Conservation (phyloP, 768 basidiomycete genomes). For the Cantharellus anzutake region DNA sequence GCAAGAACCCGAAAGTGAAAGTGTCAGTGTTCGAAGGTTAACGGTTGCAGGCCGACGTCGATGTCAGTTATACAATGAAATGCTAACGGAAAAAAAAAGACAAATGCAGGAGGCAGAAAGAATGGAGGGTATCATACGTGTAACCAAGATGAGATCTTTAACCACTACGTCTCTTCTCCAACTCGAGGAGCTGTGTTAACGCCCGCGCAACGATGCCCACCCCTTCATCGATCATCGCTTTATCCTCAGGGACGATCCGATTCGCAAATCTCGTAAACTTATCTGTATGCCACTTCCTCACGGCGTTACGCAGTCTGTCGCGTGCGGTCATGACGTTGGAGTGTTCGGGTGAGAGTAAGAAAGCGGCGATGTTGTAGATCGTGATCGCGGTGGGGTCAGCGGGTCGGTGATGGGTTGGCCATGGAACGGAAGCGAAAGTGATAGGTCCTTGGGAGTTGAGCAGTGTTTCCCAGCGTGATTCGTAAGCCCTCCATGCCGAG, state of each 20-base stretch:
- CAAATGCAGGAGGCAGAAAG: background rate
- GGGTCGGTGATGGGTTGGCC: background rate
- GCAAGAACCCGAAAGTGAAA: no score
- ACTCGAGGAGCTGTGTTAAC: background rate
- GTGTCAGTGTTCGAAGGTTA: no score
- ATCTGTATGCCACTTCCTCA: background rate
- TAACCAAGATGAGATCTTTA: background rate
- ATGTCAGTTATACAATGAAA: no score
- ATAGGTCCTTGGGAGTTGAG: background rate
- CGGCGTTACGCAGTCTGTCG: background rate
- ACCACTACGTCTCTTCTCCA: background rate
- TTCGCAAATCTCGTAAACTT: background rate
- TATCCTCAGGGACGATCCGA: background rate
- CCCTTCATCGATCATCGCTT: background rate
- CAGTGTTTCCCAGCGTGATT: background rate
- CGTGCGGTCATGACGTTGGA: background rate
- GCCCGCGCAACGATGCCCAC: background rate
- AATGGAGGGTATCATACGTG: background rate
- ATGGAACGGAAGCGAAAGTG: background rate
- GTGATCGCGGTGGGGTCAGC: background rate
- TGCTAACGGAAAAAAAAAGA: no score
- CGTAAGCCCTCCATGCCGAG: background rate
- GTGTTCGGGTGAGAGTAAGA: background rate
- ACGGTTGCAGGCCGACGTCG: no score
- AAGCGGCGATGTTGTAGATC: background rate